Evolutionary conservation across 768 basidiomycete species (phyloP).

Genomic region (Multifurca ochricompacta): DNA sequence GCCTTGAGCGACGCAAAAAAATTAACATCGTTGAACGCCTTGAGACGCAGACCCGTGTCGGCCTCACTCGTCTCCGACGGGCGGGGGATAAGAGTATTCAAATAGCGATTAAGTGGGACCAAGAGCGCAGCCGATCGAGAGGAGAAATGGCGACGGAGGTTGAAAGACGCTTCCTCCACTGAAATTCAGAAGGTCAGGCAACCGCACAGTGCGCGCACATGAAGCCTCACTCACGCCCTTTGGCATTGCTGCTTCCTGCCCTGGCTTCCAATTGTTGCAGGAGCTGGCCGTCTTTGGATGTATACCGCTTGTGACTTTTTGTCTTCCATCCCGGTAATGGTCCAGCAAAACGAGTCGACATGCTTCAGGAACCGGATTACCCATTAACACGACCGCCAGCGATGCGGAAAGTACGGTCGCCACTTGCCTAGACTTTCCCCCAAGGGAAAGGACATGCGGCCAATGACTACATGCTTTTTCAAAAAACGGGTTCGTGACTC

Average conservation of each 20-base stretch:
- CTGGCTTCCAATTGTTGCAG: conserved; percentile 64
- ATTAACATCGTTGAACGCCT: conserved; percentile 58
- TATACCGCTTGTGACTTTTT: conserved; percentile 71
- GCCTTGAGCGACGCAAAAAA: conserved; percentile 70
- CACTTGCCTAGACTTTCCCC: conserved; percentile 43
- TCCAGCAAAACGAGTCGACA: conserved; percentile 29
- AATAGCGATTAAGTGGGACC: conserved; percentile 85
- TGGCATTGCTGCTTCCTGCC: conserved; percentile 39
- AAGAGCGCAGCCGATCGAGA: conserved; percentile 80
- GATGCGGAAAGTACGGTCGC: conserved; percentile 16
- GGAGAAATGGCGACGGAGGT: conserved; percentile 73
- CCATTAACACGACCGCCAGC: neutral
- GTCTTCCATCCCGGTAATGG: conserved; percentile 71
- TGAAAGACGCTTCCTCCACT: conserved; percentile 59
- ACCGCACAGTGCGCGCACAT: conserved; percentile 3
- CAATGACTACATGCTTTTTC: conserved; percentile 74
- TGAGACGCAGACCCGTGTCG: conserved; percentile 37
- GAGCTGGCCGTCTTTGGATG: conserved; percentile 73
- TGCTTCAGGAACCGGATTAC: neutral
- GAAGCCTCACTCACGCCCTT: conserved; percentile 40
- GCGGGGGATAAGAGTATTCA: conserved; percentile 77
- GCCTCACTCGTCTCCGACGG: conserved; percentile 40
- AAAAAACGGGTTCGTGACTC: conserved; percentile 87
- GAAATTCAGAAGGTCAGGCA: conserved; percentile 3
- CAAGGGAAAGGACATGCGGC: conserved; percentile 72